A percentile compares a stretch with the other conserved stretches of the same genome.
phyloP scores from a whole-genome alignment of 805 yeast species.

The Schizosaccharomyces octosporus region DNA sequence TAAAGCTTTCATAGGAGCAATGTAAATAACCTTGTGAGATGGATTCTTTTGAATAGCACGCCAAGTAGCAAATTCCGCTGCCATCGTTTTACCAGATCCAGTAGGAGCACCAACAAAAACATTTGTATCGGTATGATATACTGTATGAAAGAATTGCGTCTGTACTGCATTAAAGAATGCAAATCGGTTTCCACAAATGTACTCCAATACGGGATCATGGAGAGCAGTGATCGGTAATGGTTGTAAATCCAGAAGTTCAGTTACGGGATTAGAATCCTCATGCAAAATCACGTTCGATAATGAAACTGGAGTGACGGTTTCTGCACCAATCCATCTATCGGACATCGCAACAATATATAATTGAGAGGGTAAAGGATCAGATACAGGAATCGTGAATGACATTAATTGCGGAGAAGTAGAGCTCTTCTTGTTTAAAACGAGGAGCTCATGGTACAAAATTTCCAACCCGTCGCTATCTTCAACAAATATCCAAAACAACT shows the following conservation, averaged over 20 bases:
- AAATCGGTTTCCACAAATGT: conserved; percentile 42
- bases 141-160: conserved; percentile 79
- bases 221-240: conserved; percentile 72
- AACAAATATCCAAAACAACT: conserved; percentile 76
- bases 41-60: conserved; percentile 67
- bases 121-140: conserved; percentile 55
- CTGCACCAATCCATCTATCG: conserved; percentile 78
- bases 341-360: conserved; percentile 55
- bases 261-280: conserved; percentile 60
- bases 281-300: conserved; percentile 82
- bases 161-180: conserved; percentile 94
- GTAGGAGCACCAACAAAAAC: conserved; percentile 94
- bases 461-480: conserved; percentile 58
- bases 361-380: conserved; percentile 79
- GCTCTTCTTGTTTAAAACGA: conserved; percentile 38
- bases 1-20: conserved; percentile 76
- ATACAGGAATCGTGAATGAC: conserved; percentile 78
- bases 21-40: conserved; percentile 35
- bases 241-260: conserved; percentile 52
- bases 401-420: conserved; percentile 35
- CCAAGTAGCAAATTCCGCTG: conserved; percentile 93
- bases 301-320: conserved; percentile 48
- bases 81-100: conserved; percentile 94
- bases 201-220: conserved; percentile 39
- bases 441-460: conserved; percentile 60